Evolutionary conservation across 257 asterid genomes (phyloP).

Genomic region (Solanum sitiens): DNA sequence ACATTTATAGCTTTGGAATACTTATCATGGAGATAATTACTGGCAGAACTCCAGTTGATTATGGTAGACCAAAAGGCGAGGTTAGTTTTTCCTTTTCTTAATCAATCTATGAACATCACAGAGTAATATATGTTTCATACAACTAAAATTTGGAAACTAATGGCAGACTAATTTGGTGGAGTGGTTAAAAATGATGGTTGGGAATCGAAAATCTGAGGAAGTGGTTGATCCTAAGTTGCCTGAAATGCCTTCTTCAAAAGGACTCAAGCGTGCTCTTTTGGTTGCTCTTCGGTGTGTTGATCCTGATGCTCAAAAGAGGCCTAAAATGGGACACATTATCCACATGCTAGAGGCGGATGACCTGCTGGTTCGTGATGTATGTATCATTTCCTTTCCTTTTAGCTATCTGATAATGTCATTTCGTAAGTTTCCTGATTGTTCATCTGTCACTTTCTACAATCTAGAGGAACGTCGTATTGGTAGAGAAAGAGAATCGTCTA

Average conservation of each 20-base stretch:
- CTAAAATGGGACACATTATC: constrained; percentile 85
- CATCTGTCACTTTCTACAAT: background rate
- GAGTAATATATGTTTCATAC: background rate
- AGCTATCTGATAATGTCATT: background rate
- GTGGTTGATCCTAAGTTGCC: constrained; percentile 83
- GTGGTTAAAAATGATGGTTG: constrained; percentile 90
- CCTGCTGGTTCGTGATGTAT: constrained; percentile 59
- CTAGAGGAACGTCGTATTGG: constrained; percentile 49
- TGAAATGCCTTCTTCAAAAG: constrained; percentile 64
- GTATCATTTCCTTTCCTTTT: background rate
- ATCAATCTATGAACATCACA: background rate
- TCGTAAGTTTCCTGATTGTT: background rate
- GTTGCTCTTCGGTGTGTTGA: constrained; percentile 95
- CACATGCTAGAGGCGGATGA: constrained; percentile 95
- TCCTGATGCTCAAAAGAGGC: constrained; percentile 93
- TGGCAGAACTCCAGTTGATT: constrained; percentile 84
- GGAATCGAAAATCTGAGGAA: constrained; percentile 81
- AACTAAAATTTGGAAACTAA: background rate
- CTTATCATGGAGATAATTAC: constrained; percentile 91
- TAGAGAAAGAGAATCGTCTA: constrained; percentile 24
- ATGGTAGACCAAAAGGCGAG: constrained; percentile 72
- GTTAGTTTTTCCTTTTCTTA: constrained; percentile 22
- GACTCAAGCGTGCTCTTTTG: constrained; percentile 71
- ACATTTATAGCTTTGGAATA: constrained; percentile 84
- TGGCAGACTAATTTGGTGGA: constrained; percentile 79